Conservation (phyloP, 2,329 filamentous ascomycete species). For the Cadophora sp. region DNA sequence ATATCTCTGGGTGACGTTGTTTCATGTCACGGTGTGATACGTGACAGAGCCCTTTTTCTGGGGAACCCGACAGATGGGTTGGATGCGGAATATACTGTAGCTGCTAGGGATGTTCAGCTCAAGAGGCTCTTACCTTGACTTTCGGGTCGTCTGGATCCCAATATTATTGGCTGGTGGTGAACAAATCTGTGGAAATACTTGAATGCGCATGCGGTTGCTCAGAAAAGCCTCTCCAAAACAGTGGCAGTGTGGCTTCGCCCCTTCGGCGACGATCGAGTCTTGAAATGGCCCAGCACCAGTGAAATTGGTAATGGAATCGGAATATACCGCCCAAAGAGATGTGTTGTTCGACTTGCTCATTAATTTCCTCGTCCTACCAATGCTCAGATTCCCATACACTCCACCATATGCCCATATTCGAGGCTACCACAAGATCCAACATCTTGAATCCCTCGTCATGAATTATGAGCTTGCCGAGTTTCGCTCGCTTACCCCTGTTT, state of each 20-base stretch:
- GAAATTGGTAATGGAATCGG: not conserved
- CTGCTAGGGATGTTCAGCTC: not conserved
- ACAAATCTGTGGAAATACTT: not conserved
- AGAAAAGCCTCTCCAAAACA: not conserved
- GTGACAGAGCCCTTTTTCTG: constrained; percentile 15
- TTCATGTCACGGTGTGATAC: constrained; percentile 22
- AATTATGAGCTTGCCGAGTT: constrained; percentile 91
- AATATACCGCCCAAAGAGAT: not conserved
- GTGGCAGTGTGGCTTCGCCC: not conserved
- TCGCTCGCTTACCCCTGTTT: constrained; percentile 83
- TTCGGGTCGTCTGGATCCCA: not conserved
- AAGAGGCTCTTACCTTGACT: not conserved
- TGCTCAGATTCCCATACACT: constrained; percentile 71
- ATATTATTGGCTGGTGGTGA: not conserved
- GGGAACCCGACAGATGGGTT: not conserved
- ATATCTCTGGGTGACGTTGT: not conserved
- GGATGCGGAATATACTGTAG: not conserved
- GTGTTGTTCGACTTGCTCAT: not conserved
- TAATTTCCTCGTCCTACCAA: not conserved
- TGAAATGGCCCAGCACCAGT: no score
- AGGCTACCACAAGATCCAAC: constrained; percentile 89
- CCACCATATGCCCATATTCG: constrained; percentile 96
- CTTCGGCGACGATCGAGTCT: constrained; percentile 1
- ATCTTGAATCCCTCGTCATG: constrained; percentile 92
- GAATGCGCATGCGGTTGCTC: constrained; percentile 1